Evolutionary conservation across 257 asterid genomes (phyloP).

Genomic region (Solanum medicagineum): DNA sequence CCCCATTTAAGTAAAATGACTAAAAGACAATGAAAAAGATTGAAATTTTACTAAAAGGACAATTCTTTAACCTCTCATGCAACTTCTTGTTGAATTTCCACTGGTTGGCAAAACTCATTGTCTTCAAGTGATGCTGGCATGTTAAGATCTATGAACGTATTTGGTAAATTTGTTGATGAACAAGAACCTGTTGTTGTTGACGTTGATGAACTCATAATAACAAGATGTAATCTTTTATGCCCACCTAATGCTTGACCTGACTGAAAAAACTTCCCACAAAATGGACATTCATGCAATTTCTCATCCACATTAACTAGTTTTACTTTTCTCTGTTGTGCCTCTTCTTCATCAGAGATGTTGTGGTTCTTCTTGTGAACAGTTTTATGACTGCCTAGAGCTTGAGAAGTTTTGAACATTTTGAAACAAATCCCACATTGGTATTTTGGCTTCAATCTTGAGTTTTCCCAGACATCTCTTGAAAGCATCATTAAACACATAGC

Average conservation of each 20-base stretch:
- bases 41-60: not conserved
- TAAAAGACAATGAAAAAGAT: not conserved
- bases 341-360: not conserved
- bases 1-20: not conserved
- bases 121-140: conserved; percentile 34
- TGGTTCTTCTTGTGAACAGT: not conserved
- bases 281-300: conserved; percentile 34
- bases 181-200: not conserved
- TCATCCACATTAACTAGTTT: not conserved
- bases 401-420: conserved; percentile 25
- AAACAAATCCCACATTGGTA: conserved; percentile 23
- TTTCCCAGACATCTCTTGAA: conserved; percentile 39
- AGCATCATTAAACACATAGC: conserved; percentile 60
- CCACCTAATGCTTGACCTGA: conserved; percentile 69
- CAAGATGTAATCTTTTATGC: conserved; percentile 46
- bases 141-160: conserved; percentile 27
- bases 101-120: conserved; percentile 1
- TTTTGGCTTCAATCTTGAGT: not conserved
- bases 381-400: conserved; percentile 25
- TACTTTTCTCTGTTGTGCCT: not conserved
- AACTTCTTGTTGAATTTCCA: not conserved
- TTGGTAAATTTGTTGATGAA: not conserved
- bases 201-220: not conserved
- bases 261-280: conserved; percentile 36
- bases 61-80: not conserved